Evolutionary conservation across 2,329 filamentous ascomycete species (phyloP), one percentile per base, ranked within the genome.

Genomic region (Diaporthe sp.): DNA sequence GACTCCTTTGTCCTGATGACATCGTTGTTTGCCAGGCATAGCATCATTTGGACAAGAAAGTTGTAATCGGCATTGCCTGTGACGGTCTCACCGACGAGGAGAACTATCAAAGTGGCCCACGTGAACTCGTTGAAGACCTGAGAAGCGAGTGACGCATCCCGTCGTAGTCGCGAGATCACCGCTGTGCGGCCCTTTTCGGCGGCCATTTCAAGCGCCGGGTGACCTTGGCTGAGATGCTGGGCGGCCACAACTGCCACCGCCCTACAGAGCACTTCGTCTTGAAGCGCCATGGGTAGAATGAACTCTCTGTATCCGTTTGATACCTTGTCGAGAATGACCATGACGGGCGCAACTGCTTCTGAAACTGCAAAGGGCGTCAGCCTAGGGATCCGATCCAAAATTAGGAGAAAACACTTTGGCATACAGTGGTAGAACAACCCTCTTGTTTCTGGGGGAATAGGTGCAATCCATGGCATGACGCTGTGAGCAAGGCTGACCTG

Each of bases 211-310:
- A 68, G 65, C 7, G 46, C 46, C 25, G 46, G 65, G 7, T 28
- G 31, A 3, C 65, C 65, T 53, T 53, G 65, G 65, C 65, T 53
- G 46, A 68, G 46, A 13, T 68, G 65, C 22, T 68, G 65, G 22
- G 65, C 65, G 7, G 65, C 65, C 22, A 68, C 65, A n/a, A 68
- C 65, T 25, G 46, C 46, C 3, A 68, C 46, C 1, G 65, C 65
- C 22, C 65, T 53, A 8, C 65, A 68, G 12, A 68, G 65, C 22
- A 68, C 65, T 39, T 68, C 65, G n/a, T 68, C 65, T 53, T 68
- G 65, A 42, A 68, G 65, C 0, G 65, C 65, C 65, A 68, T 53
- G 1, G 65, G 65, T 15, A 68, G 15, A n/a, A 68, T 68, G 31
- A 68, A 53, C 8, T 68, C 65, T n/a, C 65, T 13, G 9, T 68